Base-by-base conservation (phyloP, 1,284 basidiomycete genomes). In the Athelia psychrophila region DNA sequence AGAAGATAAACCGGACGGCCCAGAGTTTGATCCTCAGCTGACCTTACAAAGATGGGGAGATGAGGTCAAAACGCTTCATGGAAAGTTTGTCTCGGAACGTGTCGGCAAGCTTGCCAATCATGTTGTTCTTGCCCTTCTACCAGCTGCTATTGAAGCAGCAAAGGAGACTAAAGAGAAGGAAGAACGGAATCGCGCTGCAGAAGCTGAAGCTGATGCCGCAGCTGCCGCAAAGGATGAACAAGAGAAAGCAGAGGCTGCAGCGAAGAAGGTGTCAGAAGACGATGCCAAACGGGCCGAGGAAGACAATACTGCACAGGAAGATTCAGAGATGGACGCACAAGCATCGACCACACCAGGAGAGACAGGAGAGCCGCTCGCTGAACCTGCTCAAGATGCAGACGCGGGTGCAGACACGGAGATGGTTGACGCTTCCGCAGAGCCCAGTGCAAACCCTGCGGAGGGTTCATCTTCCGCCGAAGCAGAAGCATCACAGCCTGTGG, bases 11-110 rank as follows among this genome's bases (percentile, higher is more conserved):
- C 62, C 75, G 27, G 79, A 83, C 49, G 71, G 73, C 27, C 80
- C 81, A 32, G 81, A 81, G 25, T 81, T 91, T 48, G 85, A 89
- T 48, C 95, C 95, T 2, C 71, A 92, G 54, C 72, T 88, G 10
- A 98, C 96, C 0, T 66, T 86, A n/a, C 88, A 91, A 61, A 83
- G 96, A 44, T 98, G 96, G 95, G 73, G 80, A 1, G 95, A 98
- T 62, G 95, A 97, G 68, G 83, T 83, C 51, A 90, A 88, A 60
- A 86, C 92, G 49, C 75, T 93, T 15, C 85, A 94, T 53, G 85
- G 90, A 32, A 80, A 85, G 59, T 85, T 88, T 54, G 80, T 86
- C 16, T 71, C 76, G 23, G 83, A 88, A 58, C 78, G 93, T 19
- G 75, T 84, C n/a, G 74, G 74, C 16, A 86, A 84, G 60, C 65